Percentiles rank a stretch among this genome's conserved stretches.
Conservation (phyloP, 345 rosid species). For the Capsella bursapastoris region DNA sequence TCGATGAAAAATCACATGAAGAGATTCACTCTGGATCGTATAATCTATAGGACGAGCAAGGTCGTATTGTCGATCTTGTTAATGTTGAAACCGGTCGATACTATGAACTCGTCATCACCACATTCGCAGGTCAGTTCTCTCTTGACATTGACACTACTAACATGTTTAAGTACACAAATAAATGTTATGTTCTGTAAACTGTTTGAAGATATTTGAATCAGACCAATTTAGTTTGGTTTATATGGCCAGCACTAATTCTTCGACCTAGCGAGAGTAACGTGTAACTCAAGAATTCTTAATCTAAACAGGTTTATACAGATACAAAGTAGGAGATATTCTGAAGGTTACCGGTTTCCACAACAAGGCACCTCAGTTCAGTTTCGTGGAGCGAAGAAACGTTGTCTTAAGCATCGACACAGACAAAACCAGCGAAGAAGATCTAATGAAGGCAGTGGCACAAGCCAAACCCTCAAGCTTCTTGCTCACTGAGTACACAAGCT, state of each 20-base stretch:
- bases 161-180: no score
- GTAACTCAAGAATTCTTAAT: constrained; percentile 17
- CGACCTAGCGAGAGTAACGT: background rate
- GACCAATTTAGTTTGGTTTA: background rate
- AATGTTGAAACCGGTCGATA: constrained; percentile 68
- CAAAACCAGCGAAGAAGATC: constrained; percentile 87
- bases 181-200: background rate
- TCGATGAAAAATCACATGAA: constrained; percentile 54
- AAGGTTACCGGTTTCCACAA: constrained; percentile 78
- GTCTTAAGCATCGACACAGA: constrained; percentile 81
- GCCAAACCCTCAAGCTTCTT: constrained; percentile 67
- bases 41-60: no score
- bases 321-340: constrained; percentile 86
- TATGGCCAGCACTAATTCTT: background rate
- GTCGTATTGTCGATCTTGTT: constrained; percentile 63
- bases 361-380: constrained; percentile 82
- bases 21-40: constrained; percentile 24
- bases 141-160: background rate
- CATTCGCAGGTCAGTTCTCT: constrained; percentile 67
- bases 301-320: constrained; percentile 67
- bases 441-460: constrained; percentile 76
- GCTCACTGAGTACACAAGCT: constrained; percentile 77
- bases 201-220: background rate
- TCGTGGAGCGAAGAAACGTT: constrained; percentile 75
- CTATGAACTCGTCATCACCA: constrained; percentile 85